Base-by-base conservation (phyloP, 2,329 filamentous ascomycete genomes). In the Elsinoe perseae region DNA sequence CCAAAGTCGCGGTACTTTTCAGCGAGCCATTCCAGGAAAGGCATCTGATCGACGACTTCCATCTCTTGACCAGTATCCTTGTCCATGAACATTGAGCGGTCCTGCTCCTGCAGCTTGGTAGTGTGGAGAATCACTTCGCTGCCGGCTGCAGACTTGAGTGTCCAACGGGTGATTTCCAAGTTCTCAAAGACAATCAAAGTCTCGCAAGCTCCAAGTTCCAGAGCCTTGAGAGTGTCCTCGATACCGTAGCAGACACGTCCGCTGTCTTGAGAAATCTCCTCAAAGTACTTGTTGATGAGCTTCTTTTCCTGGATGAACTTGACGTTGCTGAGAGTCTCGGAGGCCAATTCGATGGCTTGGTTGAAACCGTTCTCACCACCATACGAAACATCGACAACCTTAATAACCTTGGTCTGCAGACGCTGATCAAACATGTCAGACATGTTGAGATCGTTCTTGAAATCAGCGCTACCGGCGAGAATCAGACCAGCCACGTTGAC, bases 241-340 rank as follows among this genome's bases (percentile, higher is more conserved):
- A 98, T 86, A 79, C 93, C 90, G 72, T 98, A 98, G 79, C 93
- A 98, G 64, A 98, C 85, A 70, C 90, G 93, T 64, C 93, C 93
- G 54, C 87, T 95, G 70, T 98, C 93, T 74, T 95, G 90, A 72
- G 89, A 95, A 68, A 98, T 97, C 75, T 98, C 92, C 72, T 98
- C 91, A 67, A 98, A 98, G 80, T 98, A 98, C 71, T 88, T 90
- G 72, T 92, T 92, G 69, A 98, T 98, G 61, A 98, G 84, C 79
- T 96, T 98, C 86, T 98, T 98, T 81, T 98, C 93, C 75, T 98
- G 93, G 72, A 98, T 96, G 73, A 98, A 98, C 77, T 98, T 98
- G 81, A 98, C 93, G 70, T 97, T 98, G 74, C 91, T 88, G 48
- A 98, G 82, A 6, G 93, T 98, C 79, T 98, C 95, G 6, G 90